Conservation (phyloP, 2,329 filamentous ascomycete species). For the Sporothrix luriei region DNA sequence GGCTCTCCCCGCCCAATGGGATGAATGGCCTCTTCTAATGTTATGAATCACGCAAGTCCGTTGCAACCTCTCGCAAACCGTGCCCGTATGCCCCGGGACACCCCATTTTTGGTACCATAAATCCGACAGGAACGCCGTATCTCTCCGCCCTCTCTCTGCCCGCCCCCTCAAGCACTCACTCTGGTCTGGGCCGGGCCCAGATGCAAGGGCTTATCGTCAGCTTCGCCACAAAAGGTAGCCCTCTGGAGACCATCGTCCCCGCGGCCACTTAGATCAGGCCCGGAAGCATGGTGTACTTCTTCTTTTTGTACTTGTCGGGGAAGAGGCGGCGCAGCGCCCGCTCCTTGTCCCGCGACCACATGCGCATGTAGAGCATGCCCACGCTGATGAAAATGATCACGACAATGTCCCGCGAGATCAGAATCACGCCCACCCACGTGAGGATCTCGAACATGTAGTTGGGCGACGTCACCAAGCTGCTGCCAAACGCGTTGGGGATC, state of each 20-base stretch:
- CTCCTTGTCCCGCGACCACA: slow-evolving; percentile 93
- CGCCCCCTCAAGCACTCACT: no score
- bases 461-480: slow-evolving; percentile 85
- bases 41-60: background rate
- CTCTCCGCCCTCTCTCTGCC: background rate
- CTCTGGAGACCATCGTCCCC: background rate
- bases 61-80: background rate
- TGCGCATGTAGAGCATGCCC: slow-evolving; percentile 76
- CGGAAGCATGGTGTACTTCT: slow-evolving; percentile 81
- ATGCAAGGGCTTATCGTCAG: background rate
- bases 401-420: slow-evolving; percentile 77
- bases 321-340: slow-evolving; percentile 86
- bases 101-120: background rate
- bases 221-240: background rate
- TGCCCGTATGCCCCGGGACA: background rate
- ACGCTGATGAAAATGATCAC: slow-evolving; percentile 75
- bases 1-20: background rate
- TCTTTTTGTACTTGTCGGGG: slow-evolving; percentile 91
- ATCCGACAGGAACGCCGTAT: slow-evolving; percentile 1
- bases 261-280: slow-evolving; percentile 62
- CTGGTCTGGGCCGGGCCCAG: background rate
- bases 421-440: slow-evolving; percentile 80
- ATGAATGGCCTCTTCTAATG: background rate
- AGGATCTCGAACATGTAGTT: slow-evolving; percentile 96
- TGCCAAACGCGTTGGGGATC: slow-evolving; percentile 84